Evolutionary conservation across 2,329 filamentous ascomycete species (phyloP), one percentile per base, ranked within the genome.

Genomic region (Cladosporium sp.): DNA sequence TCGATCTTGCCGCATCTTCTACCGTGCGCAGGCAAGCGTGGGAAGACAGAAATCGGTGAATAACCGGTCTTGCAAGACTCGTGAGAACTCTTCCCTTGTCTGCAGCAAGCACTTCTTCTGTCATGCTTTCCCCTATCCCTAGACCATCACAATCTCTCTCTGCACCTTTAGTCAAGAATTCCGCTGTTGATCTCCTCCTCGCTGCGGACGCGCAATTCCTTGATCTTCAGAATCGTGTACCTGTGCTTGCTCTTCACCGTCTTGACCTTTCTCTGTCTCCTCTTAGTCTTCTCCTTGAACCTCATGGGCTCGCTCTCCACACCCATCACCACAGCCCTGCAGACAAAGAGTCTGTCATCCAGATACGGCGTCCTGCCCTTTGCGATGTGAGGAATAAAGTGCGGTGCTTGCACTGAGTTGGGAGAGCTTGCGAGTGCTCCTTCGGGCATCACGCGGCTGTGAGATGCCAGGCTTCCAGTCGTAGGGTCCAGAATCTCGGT

Each of bases 221-320:
- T 85, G 56, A 98, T 86, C 64, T 84, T 79, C 69, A 98, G 65
- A 18, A 95, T 80, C 2, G 93, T 98, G 69, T 86, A 95, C 62
- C 81, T 78, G 67, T 95, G 88, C 79, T 98, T 96, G 76, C 89
- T 96, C 73, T 78, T 85, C 8, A 93, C 85, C 52, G 79, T 82
- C 75, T 83, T 88, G 43, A 80, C 78, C 65, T 80, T 77, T 55
- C 82, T 71, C 60, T 80, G 76, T 64, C 85, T 78, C 64, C 88
- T 75, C 68, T 85, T 85, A 63, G 75, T 79, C 72, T 79, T 79
- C 67, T 78, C 74, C 63, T 71, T 74, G 32, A 77, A 63, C 49
- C 74, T 61, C 72, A 78, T 67, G 38, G 77, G 77, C 82, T 86
- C 75, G 51, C 82, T 80, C 72, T 97, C 93, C 6, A 86, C 81